Conservation (phyloP, 2,329 filamentous ascomycete genomes). For the Bipolaris cookei region DNA sequence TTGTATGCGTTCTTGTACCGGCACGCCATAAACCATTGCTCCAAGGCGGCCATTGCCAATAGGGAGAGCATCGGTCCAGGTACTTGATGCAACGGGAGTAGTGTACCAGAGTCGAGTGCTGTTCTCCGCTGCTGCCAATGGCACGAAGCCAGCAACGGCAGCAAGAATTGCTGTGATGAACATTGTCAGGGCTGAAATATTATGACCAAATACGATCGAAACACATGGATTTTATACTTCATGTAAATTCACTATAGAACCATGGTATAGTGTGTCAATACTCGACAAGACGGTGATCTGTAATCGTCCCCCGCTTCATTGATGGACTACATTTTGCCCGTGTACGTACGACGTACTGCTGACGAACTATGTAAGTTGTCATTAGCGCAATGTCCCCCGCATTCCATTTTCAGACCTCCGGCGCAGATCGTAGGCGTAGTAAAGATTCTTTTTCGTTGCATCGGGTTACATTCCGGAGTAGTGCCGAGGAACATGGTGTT, state of each 20-base stretch:
- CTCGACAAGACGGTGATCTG: neutral
- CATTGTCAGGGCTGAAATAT: neutral
- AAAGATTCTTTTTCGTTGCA: neutral
- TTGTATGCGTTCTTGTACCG: conserved; percentile 53
- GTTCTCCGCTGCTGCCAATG: conserved; percentile 1
- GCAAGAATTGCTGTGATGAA: neutral
- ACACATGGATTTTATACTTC: neutral
- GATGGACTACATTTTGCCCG: conserved; percentile 10
- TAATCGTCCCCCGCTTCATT: neutral
- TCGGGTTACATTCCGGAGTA: conserved; percentile 6
- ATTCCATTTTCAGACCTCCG: neutral
- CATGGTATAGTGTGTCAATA: neutral
- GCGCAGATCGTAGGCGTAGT: conserved; percentile 1
- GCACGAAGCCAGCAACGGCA: neutral
- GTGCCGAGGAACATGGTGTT: conserved; percentile 9
- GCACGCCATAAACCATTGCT: conserved; percentile 56
- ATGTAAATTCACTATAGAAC: neutral
- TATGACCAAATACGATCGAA: neutral
- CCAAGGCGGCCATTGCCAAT: conserved; percentile 59
- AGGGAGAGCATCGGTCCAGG: conserved; percentile 54
- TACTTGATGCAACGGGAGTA: neutral
- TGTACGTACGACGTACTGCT: neutral
- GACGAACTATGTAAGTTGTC: neutral
- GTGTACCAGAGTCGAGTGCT: conserved; percentile 12
- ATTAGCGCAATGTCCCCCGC: conserved; percentile 6